Percentiles rank a stretch among this genome's conserved stretches.
Evolutionary conservation across 208 protist species (phyloP).

Genomic region (Trypanosomatidae sp.): DNA sequence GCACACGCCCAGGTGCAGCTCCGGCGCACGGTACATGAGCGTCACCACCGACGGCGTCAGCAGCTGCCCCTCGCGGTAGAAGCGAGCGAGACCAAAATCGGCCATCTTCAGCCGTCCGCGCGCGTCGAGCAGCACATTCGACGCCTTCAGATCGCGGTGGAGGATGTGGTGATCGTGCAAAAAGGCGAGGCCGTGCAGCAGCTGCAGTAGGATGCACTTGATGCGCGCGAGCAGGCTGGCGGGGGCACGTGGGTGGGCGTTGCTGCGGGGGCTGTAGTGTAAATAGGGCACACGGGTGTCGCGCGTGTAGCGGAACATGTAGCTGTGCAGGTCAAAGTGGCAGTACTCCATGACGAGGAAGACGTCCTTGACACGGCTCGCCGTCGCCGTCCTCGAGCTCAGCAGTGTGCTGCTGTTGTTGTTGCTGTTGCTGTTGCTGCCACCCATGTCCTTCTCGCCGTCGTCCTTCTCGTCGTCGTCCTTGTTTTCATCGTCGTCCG

Average conservation of each 20-base stretch:
- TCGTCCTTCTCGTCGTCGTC: neutral
- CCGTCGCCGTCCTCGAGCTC: neutral
- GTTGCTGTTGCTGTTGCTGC: neutral
- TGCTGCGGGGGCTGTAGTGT: slow-evolving; percentile 41
- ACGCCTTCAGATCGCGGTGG: slow-evolving; percentile 84
- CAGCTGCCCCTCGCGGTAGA: slow-evolving; percentile 68
- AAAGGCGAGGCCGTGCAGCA: slow-evolving; percentile 58
- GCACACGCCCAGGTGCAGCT: slow-evolving; percentile 80
- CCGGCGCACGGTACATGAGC: slow-evolving; percentile 93
- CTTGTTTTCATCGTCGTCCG: neutral
- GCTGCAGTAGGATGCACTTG: slow-evolving; percentile 65
- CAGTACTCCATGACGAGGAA: slow-evolving; percentile 83
- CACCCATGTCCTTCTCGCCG: neutral
- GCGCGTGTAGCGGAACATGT: slow-evolving; percentile 28
- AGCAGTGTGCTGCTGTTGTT: neutral
- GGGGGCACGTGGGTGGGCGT: slow-evolving; percentile 31
- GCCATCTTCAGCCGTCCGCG: slow-evolving; percentile 67
- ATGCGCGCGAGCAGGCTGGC: slow-evolving; percentile 46
- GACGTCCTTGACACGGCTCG: slow-evolving; percentile 22
- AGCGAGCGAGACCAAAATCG: slow-evolving; percentile 81
- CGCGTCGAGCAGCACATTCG: slow-evolving; percentile 69
- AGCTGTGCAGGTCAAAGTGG: slow-evolving; percentile 53
- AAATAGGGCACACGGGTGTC: slow-evolving; percentile 19
- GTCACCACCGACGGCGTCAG: slow-evolving; percentile 87
- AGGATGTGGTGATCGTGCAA: slow-evolving; percentile 73